Percentiles rank a stretch among this genome's conserved stretches.
These are phyloP conservation scores for Verticillium isaacii DNA, from an alignment of 2,329 filamentous ascomycete genomes.

Conservation along the genomic window DNA sequence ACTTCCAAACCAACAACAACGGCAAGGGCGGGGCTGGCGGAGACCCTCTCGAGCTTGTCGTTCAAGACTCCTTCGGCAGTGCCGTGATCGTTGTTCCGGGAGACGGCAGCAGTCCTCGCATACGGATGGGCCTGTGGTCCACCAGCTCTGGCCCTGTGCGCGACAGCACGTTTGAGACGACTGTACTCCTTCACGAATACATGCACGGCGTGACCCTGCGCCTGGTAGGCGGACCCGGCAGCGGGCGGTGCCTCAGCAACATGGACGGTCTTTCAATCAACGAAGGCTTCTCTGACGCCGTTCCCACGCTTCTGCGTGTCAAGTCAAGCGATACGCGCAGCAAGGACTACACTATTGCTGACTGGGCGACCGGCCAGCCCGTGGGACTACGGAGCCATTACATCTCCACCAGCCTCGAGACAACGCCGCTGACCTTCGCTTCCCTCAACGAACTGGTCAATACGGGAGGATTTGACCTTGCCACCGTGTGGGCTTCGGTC, in stretches of 20 bases:
- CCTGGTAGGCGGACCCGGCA: constrained; percentile 36
- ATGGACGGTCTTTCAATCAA: constrained; percentile 43
- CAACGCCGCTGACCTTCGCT: constrained; percentile 39
- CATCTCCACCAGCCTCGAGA: constrained; percentile 37
- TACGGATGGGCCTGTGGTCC: not conserved
- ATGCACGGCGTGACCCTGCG: constrained; percentile 1
- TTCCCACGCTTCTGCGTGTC: constrained; percentile 41
- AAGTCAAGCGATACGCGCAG: constrained; percentile 36
- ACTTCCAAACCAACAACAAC: constrained; percentile 50
- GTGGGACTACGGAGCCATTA: constrained; percentile 37
- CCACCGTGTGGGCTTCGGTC: constrained; percentile 39
- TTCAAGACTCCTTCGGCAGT: constrained; percentile 41
- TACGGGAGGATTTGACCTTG: constrained; percentile 30
- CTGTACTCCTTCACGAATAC: constrained; percentile 2
- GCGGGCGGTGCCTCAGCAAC: constrained; percentile 36
- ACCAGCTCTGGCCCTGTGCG: not conserved
- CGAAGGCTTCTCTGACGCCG: constrained; percentile 47
- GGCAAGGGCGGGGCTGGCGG: constrained; percentile 38
- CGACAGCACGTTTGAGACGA: constrained; percentile 1
- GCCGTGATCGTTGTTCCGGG: not conserved
- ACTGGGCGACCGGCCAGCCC: constrained; percentile 34
- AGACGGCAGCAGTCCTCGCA: not conserved
- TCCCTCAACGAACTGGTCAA: constrained; percentile 33
- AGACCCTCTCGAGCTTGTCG: constrained; percentile 45
- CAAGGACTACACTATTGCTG: constrained; percentile 40